Base-by-base conservation (phyloP, 306 rosid species). In the Rosa lucieae region DNA sequence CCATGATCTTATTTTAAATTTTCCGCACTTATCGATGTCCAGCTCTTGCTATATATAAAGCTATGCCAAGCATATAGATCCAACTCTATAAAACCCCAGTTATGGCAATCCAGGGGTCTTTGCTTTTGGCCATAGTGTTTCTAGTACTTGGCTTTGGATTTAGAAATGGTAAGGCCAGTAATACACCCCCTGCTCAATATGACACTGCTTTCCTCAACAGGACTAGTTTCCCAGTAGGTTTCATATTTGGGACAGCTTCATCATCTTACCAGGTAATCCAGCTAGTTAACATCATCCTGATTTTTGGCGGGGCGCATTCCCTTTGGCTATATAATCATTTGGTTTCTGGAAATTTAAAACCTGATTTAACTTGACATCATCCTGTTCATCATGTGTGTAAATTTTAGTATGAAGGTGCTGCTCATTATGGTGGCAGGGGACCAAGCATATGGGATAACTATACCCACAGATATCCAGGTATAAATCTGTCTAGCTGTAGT, bases 221-320 rank as follows among this genome's bases (percentile, higher is more conserved):
- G 29, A 71, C 29, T 29, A 71, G 84, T 59, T 85, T 82, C 26
- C 88, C 86, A 1, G 4, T 15, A 3, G 84, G 82, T 1, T 85
- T 85, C 71, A 52, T 82, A 39, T 85, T 85, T 32, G 86, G 88
- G 15, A 66, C 86, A 5, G 84, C 88, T 63, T 82, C 86, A 1
- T 5, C 88, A 2, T 32, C 88, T 62, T 85, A 85, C 78, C 84
- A 78, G 78, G 84, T 32, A 32, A 2, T 32, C 35, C 35, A 32
- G 35, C 35, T 32, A 32, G 35, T 32, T 32, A 3, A 32, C 35
- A 32, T 32, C 35, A 32, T 32, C 35, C 35, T 32, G 35, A 32
- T 32, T 32, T 32, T 32, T 32, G 35, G 35, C 35, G 35, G 35
- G 35, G 35, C 35, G 35, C 3, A 32, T 32, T 32, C 35, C 35